A percentile compares a stretch with the other conserved stretches of the same genome.
Evolutionary conservation across 345 rosid species (phyloP).

Genomic region (Lepidium africanum): DNA sequence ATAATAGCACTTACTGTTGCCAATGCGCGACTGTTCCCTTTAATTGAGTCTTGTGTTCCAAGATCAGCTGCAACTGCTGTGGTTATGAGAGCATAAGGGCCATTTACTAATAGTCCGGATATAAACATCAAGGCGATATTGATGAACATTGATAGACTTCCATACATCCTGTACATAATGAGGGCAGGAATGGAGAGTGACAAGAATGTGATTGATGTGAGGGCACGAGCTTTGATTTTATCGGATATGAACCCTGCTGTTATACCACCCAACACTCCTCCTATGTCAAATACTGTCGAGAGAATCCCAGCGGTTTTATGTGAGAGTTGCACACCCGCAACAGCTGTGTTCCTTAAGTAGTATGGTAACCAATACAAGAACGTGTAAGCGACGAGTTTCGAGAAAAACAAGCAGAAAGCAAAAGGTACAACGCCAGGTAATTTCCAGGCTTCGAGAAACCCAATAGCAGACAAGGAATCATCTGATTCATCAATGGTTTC

Average conservation of each 20-base stretch:
- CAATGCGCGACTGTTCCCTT: constrained; percentile 74
- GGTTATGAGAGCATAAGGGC: constrained; percentile 83
- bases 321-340: constrained; percentile 68
- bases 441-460: no score
- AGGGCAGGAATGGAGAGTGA: constrained; percentile 67
- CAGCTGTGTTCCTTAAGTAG: constrained; percentile 87
- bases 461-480: no score
- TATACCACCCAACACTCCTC: constrained; percentile 85
- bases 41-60: constrained; percentile 68
- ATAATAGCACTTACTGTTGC: constrained; percentile 93
- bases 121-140: constrained; percentile 63
- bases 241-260: constrained; percentile 75
- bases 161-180: constrained; percentile 53
- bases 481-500: no score
- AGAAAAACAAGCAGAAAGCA: constrained; percentile 84
- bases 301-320: constrained; percentile 84
- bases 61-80: constrained; percentile 95
- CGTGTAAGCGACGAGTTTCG: constrained; percentile 91
- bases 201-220: constrained; percentile 67
- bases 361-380: constrained; percentile 92
- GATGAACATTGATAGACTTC: no score
- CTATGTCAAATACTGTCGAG: constrained; percentile 69
- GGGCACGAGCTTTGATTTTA: constrained; percentile 70
- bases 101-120: constrained; percentile 78
- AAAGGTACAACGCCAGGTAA: no score